Evolutionary conservation across 2,329 filamentous ascomycete species (phyloP).

Genomic region (Neofusicoccum parvum): DNA sequence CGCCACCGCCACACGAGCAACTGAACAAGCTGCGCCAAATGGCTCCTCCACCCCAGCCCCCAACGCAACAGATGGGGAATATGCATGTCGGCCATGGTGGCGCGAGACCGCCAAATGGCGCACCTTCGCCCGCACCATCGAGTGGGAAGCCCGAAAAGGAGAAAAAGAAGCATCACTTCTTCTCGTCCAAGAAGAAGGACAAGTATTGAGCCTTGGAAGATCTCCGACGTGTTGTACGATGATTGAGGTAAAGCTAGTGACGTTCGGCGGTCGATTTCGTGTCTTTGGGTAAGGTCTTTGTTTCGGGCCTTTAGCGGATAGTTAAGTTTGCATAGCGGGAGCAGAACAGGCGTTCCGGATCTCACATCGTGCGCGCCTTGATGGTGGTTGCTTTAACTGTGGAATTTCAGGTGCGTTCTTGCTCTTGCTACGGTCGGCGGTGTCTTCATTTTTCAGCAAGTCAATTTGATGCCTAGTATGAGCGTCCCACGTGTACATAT

Average conservation of each 20-base stretch:
- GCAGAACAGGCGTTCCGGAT: slow-evolving; percentile 20
- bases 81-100: slow-evolving; percentile 26
- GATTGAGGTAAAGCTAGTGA: too few species aligned
- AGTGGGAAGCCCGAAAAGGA: slow-evolving; percentile 47
- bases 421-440: slow-evolving; percentile 10
- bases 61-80: slow-evolving; percentile 30
- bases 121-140: slow-evolving; percentile 18
- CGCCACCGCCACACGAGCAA: slow-evolving; percentile 42
- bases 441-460: not conserved
- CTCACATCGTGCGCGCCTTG: slow-evolving; percentile 11
- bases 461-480: not conserved
- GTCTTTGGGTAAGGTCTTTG: slow-evolving; percentile 1
- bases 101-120: slow-evolving; percentile 16
- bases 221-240: too few species aligned
- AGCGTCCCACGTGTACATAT: not conserved
- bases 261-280: not conserved
- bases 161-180: slow-evolving; percentile 62
- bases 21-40: slow-evolving; percentile 23
- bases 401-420: slow-evolving; percentile 14
- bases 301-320: not conserved
- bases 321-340: slow-evolving; percentile 21
- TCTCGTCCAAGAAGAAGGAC: slow-evolving; percentile 36
- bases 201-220: not conserved
- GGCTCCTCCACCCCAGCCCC: slow-evolving; percentile 36
- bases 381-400: slow-evolving; percentile 9